Evolutionary conservation across 129 eudicot genomes (phyloP).

Genomic region (Dittrichia graveolens): DNA sequence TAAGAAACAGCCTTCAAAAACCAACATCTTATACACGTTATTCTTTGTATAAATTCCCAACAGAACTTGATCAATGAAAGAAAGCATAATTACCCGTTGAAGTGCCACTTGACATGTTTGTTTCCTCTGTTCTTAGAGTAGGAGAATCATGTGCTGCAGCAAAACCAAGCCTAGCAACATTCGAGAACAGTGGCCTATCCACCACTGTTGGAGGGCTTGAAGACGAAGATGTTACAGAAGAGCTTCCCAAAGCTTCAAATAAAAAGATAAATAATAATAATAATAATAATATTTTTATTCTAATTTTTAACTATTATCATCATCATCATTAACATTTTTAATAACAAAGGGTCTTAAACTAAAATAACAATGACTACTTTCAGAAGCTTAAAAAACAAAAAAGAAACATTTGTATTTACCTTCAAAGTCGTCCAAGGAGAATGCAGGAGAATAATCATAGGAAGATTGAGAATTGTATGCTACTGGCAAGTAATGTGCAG

Average conservation of each 20-base stretch:
- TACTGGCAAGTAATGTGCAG: slow-evolving; percentile 39
- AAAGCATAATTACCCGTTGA: slow-evolving; percentile 40
- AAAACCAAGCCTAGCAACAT: slow-evolving; percentile 89
- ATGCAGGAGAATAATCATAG: slow-evolving; percentile 50
- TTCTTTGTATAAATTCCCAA: background rate
- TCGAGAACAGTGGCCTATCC: slow-evolving; percentile 76
- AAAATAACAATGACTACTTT: background rate
- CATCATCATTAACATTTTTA: background rate
- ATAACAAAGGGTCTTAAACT: background rate
- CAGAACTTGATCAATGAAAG: background rate
- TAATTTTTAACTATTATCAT: no score
- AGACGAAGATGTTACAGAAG: slow-evolving; percentile 60
- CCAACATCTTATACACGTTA: background rate
- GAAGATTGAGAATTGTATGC: slow-evolving; percentile 44
- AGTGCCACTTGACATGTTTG: slow-evolving; percentile 35
- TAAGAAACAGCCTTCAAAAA: background rate
- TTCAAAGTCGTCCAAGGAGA: slow-evolving; percentile 95
- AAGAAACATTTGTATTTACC: slow-evolving; percentile 43
- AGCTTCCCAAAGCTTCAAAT: slow-evolving; percentile 73
- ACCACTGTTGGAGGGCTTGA: slow-evolving; percentile 60
- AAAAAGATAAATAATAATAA: background rate
- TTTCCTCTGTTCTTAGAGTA: slow-evolving; percentile 51
- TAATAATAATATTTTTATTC: background rate
- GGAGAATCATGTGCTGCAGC: slow-evolving; percentile 88
- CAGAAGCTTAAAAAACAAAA: background rate